Conservation (phyloP, 176 grass and related monocot species). For the Carex myosuroides region DNA sequence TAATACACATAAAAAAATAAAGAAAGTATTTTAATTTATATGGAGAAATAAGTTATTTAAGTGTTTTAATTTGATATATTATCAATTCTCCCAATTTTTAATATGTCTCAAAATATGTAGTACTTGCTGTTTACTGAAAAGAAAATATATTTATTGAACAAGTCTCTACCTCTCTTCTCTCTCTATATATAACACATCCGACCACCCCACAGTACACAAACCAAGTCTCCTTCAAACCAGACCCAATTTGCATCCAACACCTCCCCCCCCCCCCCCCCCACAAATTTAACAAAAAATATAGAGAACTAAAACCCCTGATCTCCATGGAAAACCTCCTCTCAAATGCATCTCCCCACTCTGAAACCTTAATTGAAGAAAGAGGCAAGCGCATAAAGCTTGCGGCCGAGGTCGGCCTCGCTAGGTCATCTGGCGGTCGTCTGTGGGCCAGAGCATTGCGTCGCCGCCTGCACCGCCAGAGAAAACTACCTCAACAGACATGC, state of each 20-base stretch:
- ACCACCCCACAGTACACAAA: neutral
- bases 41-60: too few species aligned
- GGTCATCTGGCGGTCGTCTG: slow-evolving; percentile 38
- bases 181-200: slow-evolving; percentile 17
- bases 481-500: neutral
- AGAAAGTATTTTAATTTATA: too few species aligned
- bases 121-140: neutral
- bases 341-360: neutral
- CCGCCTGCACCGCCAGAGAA: neutral
- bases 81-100: neutral
- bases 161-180: neutral
- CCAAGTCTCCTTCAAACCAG: neutral
- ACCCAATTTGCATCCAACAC: neutral
- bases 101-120: neutral
- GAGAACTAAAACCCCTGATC: neutral
- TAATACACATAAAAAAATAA: too few species aligned
- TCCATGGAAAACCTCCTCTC: slow-evolving; percentile 5
- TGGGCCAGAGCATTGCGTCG: slow-evolving; percentile 48
- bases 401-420: slow-evolving; percentile 51
- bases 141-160: neutral
- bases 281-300: neutral
- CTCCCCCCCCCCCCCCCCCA: neutral
- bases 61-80: too few species aligned
- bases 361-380: slow-evolving; percentile 34
- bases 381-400: slow-evolving; percentile 55